A percentile compares a stretch with the other conserved stretches of the same genome.
phyloP scores from a whole-genome alignment of 208 protist genomes.

The Histomonas meleagridis region DNA sequence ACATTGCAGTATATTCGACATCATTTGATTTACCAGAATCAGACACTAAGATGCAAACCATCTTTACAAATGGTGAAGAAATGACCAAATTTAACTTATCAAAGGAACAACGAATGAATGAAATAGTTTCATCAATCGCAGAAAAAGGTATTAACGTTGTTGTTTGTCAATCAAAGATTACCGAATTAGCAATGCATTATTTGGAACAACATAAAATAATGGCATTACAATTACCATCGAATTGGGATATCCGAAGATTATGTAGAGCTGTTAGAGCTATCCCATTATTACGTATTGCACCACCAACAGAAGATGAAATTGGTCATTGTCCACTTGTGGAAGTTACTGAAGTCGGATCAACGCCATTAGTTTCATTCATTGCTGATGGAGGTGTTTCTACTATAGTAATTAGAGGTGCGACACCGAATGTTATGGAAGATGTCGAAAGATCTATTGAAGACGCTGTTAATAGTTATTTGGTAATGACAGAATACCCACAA shows the following conservation, averaged over 20 bases:
- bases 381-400: slow-evolving; percentile 67
- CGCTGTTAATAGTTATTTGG: slow-evolving; percentile 91
- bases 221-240: slow-evolving; percentile 86
- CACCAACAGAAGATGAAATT: slow-evolving; percentile 39
- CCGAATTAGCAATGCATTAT: slow-evolving; percentile 96
- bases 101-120: slow-evolving; percentile 89
- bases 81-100: slow-evolving; percentile 77
- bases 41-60: slow-evolving; percentile 74
- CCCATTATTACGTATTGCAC: slow-evolving; percentile 37
- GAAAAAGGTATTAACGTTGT: slow-evolving; percentile 87
- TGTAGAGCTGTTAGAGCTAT: slow-evolving; percentile 82
- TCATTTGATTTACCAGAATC: slow-evolving; percentile 83
- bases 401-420: slow-evolving; percentile 91
- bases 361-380: slow-evolving; percentile 43
- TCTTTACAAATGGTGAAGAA: slow-evolving; percentile 86
- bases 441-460: slow-evolving; percentile 71
- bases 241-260: slow-evolving; percentile 94
- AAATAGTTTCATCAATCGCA: slow-evolving; percentile 77
- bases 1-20: slow-evolving; percentile 90
- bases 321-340: slow-evolving; percentile 70
- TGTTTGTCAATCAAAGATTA: slow-evolving; percentile 83
- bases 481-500: slow-evolving; percentile 60
- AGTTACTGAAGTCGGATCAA: slow-evolving; percentile 82
- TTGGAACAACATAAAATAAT: slow-evolving; percentile 91
- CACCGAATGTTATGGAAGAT: slow-evolving; percentile 90